phyloP scores from a whole-genome alignment of 148 eudicot species.

The Cornus suecica region DNA sequence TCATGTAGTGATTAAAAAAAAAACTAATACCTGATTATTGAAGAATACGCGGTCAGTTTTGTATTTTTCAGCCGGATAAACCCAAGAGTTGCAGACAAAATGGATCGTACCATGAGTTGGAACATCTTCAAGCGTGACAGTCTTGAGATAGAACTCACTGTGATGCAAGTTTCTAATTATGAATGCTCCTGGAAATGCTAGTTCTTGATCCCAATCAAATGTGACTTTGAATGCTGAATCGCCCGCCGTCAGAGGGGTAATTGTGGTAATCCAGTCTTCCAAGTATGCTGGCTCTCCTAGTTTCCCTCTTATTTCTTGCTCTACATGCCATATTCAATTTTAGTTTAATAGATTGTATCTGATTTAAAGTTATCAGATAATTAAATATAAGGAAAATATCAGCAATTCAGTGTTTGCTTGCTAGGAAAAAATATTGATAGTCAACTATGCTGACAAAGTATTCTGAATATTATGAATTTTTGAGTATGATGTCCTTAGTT shows the following conservation, averaged over 20 bases:
- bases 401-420: neutral
- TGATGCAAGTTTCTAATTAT: slow-evolving; percentile 52
- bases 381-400: too few species aligned
- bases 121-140: slow-evolving; percentile 52
- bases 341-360: neutral
- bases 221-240: slow-evolving; percentile 42
- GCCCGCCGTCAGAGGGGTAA: slow-evolving; percentile 33
- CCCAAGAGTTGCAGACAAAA: slow-evolving; percentile 80
- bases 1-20: neutral
- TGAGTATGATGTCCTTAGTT: too few species aligned
- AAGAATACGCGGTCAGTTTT: slow-evolving; percentile 55
- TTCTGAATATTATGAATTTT: too few species aligned
- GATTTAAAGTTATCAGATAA: too few species aligned
- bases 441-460: too few species aligned
- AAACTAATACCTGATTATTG: slow-evolving; percentile 47
- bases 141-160: slow-evolving; percentile 69
- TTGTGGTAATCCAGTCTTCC: slow-evolving; percentile 51
- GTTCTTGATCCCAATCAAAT: slow-evolving; percentile 56
- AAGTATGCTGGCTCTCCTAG: slow-evolving; percentile 39
- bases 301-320: slow-evolving; percentile 23
- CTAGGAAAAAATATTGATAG: neutral
- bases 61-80: slow-evolving; percentile 55
- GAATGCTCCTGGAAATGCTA: slow-evolving; percentile 82
- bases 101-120: slow-evolving; percentile 53
- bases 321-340: slow-evolving; percentile 7